phyloP scores from a whole-genome alignment of 805 yeast species.

The Candida boidinii region DNA sequence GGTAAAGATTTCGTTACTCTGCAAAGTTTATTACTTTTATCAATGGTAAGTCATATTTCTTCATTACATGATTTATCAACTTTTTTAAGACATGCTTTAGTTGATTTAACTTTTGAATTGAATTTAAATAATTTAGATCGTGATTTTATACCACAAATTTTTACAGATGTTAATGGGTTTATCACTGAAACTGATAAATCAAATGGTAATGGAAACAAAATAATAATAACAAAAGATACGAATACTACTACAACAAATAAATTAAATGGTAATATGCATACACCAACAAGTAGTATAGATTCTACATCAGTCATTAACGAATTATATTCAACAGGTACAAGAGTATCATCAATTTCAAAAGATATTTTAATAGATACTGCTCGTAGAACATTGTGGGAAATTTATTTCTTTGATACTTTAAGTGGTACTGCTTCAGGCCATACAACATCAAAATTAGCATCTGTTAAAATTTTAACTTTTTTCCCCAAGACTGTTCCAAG shows the following conservation, averaged over 20 bases:
- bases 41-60: slow-evolving; percentile 41
- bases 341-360: slow-evolving; percentile 14
- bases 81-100: slow-evolving; percentile 32
- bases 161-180: slow-evolving; percentile 27
- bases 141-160: slow-evolving; percentile 15
- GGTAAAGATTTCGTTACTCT: slow-evolving; percentile 35
- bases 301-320: slow-evolving; percentile 4
- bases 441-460: slow-evolving; percentile 31
- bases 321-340: slow-evolving; percentile 8
- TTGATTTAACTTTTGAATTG: slow-evolving; percentile 28
- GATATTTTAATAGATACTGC: slow-evolving; percentile 24
- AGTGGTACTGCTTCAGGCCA: slow-evolving; percentile 48
- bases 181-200: slow-evolving; percentile 10
- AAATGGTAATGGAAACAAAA: neutral
- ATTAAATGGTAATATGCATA: slow-evolving; percentile 4
- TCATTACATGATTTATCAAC: slow-evolving; percentile 39
- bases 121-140: slow-evolving; percentile 32
- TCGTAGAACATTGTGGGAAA: slow-evolving; percentile 43
- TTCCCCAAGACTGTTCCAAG: slow-evolving; percentile 31
- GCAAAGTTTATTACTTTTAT: slow-evolving; percentile 31
- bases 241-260: slow-evolving; percentile 1
- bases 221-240: neutral
- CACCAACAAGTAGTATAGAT: slow-evolving; percentile 13
- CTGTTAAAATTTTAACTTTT: slow-evolving; percentile 24
- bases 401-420: slow-evolving; percentile 41